These are phyloP conservation scores for Saccharomycopsis schoenii DNA, from an alignment of 805 yeast genomes.

Conservation along the genomic window DNA sequence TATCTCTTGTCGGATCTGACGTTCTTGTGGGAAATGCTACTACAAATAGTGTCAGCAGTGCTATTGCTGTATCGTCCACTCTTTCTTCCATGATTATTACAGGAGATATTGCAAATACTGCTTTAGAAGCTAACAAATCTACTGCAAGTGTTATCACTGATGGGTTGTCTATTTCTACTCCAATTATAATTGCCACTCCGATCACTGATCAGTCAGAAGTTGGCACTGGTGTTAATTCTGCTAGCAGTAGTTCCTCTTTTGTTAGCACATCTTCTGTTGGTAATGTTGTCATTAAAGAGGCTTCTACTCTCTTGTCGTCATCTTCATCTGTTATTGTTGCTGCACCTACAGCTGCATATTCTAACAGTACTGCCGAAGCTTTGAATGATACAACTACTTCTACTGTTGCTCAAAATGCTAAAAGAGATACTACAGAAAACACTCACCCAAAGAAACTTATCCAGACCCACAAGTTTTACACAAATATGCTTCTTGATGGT, in stretches of 20 bases:
- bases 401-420: background rate
- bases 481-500: slow-evolving; percentile 47
- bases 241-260: background rate
- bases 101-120: background rate
- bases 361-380: background rate
- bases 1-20: too few species aligned
- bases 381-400: background rate
- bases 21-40: background rate
- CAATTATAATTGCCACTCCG: background rate
- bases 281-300: background rate
- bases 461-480: slow-evolving; percentile 70
- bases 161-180: background rate
- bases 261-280: background rate
- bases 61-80: background rate
- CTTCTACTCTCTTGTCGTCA: background rate
- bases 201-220: background rate
- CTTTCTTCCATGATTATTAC: background rate
- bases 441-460: slow-evolving; percentile 20
- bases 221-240: too few species aligned
- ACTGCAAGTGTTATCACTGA: background rate
- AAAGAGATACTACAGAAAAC: background rate
- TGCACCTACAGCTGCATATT: background rate
- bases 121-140: background rate
- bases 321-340: background rate
- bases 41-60: background rate